These are phyloP conservation scores for Beauveria australis DNA, from an alignment of 2,329 filamentous ascomycete species.

Conservation along the genomic window DNA sequence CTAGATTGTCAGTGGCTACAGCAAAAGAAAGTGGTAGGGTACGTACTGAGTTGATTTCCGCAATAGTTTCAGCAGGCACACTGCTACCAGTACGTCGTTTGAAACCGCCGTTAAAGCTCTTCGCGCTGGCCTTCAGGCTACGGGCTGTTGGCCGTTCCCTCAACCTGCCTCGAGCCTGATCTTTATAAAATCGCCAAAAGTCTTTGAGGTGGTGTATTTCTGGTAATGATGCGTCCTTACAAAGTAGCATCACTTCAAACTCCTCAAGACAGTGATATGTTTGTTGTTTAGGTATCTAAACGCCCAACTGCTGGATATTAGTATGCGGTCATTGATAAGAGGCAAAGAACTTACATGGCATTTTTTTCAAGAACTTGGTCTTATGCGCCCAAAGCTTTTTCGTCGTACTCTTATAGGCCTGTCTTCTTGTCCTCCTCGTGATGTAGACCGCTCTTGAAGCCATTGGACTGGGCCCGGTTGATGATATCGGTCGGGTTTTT, in stretches of 20 bases:
- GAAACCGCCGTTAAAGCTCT: constrained; percentile 1
- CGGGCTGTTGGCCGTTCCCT: background rate
- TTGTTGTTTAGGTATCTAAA: background rate
- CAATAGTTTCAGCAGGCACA: background rate
- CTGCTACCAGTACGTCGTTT: background rate
- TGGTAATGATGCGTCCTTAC: background rate
- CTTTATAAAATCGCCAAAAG: constrained; percentile 4
- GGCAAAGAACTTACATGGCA: background rate
- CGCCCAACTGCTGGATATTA: background rate
- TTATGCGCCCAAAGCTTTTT: background rate
- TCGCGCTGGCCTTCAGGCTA: background rate
- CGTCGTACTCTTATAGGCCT: background rate
- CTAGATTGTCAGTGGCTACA: background rate
- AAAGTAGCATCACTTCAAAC: background rate
- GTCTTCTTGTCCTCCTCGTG: background rate
- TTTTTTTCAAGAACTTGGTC: constrained; percentile 1
- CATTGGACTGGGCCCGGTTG: background rate
- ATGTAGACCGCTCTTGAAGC: background rate
- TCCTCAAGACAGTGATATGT: background rate
- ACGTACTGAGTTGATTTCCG: background rate
- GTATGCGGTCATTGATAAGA: background rate
- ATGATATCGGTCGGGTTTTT: background rate
- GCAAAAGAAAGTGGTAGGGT: background rate
- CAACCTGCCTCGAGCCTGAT: background rate
- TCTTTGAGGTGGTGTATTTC: background rate